phyloP scores from a whole-genome alignment of 2,329 filamentous ascomycete genomes.

The Beauveria caledonica region DNA sequence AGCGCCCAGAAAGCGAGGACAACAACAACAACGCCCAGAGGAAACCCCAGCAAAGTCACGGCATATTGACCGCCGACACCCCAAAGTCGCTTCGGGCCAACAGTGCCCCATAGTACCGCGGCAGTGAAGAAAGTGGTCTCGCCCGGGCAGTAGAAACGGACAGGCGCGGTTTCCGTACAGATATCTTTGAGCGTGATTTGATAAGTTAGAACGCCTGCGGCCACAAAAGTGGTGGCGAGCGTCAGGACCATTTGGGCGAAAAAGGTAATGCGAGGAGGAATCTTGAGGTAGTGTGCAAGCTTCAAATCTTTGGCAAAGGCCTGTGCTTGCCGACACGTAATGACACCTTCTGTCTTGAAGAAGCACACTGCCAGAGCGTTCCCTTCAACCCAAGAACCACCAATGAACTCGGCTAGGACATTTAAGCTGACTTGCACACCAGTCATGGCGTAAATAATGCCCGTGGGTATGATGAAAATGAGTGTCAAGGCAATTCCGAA shows the following conservation, averaged over 20 bases:
- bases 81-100: slow-evolving; percentile 41
- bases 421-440: slow-evolving; percentile 34
- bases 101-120: slow-evolving; percentile 42
- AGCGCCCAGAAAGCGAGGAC: slow-evolving; percentile 30
- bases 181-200: slow-evolving; percentile 26
- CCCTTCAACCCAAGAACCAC: slow-evolving; percentile 28
- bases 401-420: slow-evolving; percentile 34
- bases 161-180: slow-evolving; percentile 28
- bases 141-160: slow-evolving; percentile 29
- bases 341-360: slow-evolving; percentile 26
- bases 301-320: slow-evolving; percentile 37
- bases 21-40: slow-evolving; percentile 26
- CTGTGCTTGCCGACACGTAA: slow-evolving; percentile 22
- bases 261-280: slow-evolving; percentile 39
- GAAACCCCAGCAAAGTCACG: slow-evolving; percentile 34
- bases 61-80: slow-evolving; percentile 20
- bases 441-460: slow-evolving; percentile 36
- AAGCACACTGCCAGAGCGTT: slow-evolving; percentile 29
- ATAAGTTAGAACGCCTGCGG: slow-evolving; percentile 35
- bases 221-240: slow-evolving; percentile 37
- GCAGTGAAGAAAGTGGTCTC: slow-evolving; percentile 27
- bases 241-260: slow-evolving; percentile 38
- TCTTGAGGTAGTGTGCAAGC: slow-evolving; percentile 42
- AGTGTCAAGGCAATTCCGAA: slow-evolving; percentile 31
- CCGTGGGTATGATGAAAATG: slow-evolving; percentile 34